Percentiles rank a stretch among this genome's conserved stretches.
Evolutionary conservation across 768 basidiomycete species (phyloP).

Genomic region (Lentinus brumalis): DNA sequence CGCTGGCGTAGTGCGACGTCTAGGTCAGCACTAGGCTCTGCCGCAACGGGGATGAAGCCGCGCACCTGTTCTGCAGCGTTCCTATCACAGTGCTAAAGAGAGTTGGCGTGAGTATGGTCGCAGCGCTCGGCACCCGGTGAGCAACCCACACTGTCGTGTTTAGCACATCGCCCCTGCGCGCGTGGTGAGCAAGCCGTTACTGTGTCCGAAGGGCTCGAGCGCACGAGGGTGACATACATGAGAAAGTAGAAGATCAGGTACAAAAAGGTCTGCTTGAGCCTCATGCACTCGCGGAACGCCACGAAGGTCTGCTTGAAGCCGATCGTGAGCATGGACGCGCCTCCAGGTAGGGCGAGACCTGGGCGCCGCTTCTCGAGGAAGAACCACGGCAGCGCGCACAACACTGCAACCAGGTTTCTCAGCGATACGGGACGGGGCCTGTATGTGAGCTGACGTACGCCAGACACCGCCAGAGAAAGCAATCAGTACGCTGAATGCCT

Average conservation of each 20-base stretch:
- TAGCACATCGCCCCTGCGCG: conserved; percentile 66
- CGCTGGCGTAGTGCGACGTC: conserved; percentile 36
- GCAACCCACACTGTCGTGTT: conserved; percentile 68
- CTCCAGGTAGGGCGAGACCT: conserved; percentile 59
- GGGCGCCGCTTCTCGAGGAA: conserved; percentile 66
- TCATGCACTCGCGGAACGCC: conserved; percentile 64
- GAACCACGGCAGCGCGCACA: conserved; percentile 76
- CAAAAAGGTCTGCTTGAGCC: conserved; percentile 71
- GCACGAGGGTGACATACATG: conserved; percentile 48
- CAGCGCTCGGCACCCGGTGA: too few relatives aligned
- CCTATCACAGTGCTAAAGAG: conserved; percentile 61
- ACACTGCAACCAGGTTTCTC: conserved; percentile 38
- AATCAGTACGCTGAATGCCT: conserved; percentile 73
- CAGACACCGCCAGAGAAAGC: conserved; percentile 80
- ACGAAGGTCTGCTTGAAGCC: conserved; percentile 69
- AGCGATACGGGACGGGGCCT: too few relatives aligned
- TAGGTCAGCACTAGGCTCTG: neutral
- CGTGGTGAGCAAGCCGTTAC: neutral
- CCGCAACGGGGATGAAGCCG: neutral
- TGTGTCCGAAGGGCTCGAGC: neutral
- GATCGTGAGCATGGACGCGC: conserved; percentile 57
- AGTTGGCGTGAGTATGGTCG: neutral
- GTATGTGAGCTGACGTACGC: conserved; percentile 42
- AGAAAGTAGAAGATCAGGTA: conserved; percentile 78
- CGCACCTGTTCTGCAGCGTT: conserved; percentile 70